Evolutionary conservation across 148 eudicot species (phyloP), one percentile per base, ranked within the genome.

Genomic region (Talinum fruticosum): DNA sequence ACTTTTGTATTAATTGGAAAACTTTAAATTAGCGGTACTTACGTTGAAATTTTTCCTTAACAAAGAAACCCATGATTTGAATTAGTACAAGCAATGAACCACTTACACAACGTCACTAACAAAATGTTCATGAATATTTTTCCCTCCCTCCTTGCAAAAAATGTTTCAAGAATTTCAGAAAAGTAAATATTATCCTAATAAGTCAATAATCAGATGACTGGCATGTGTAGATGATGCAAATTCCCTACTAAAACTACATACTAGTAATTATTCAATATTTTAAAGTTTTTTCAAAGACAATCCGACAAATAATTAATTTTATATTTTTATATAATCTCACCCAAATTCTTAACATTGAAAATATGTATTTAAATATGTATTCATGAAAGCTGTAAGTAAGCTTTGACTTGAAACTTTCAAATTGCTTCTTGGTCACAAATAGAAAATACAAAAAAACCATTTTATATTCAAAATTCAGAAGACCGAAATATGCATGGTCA

Each of bases 401-500:
- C 80, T 57, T 70, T 70, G 75, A 78, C 80, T 38, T 54, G n/a
- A 14, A 19, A 15, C 8, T 45, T 28, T 77, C 32, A 19, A 69
- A 10, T 47, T 33, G 26, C 32, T 19, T 49, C 1, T 29, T 2
- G 45, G 64, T 66, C 57, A 29, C 2, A 64, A 28, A 12, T 15
- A 18, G 26, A 54, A 54, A 54, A 59, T 2, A 8, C 5, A 23
- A 24, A 59, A 23, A 13, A 19, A 18, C 16, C 23, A 59, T n/a
- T 59, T 59, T 51, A 0, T 19, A 18, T 51, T 51, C 6, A 51
- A 51, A 51, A 13, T 49, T 8, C 3, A 51, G 57, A 51, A 51
- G 57, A 4, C 5, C 16, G 57, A 51, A 21, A 51, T 14, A n/a
- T n/a, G n/a, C n/a, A n/a, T n/a, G n/a, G n/a, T n/a, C n/a, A n/a